Percentiles rank a stretch among this genome's conserved stretches.
These are phyloP conservation scores for Ambrosiella cleistominuta DNA, from an alignment of 2,329 filamentous ascomycete species.

Conservation along the genomic window DNA sequence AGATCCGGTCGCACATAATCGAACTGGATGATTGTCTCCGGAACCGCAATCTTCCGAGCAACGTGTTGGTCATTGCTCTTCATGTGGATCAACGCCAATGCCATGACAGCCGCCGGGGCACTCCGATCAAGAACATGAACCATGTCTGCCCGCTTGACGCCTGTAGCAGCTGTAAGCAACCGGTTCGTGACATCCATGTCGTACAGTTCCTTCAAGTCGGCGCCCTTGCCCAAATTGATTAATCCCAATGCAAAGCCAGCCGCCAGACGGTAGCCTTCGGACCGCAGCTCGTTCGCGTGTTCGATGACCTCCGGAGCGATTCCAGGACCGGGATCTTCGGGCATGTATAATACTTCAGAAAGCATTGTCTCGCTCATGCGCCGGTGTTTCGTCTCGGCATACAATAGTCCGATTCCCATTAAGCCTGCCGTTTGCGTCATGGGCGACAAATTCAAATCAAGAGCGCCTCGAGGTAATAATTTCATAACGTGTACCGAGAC, in stretches of 20 bases:
- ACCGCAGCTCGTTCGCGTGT: slow-evolving; percentile 73
- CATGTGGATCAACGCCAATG: slow-evolving; percentile 86
- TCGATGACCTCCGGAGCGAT: slow-evolving; percentile 34
- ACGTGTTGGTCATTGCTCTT: slow-evolving; percentile 80
- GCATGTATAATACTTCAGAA: slow-evolving; percentile 77
- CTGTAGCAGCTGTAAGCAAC: slow-evolving; percentile 66
- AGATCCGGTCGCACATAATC: slow-evolving; percentile 92
- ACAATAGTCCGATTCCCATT: slow-evolving; percentile 90
- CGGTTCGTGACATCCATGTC: slow-evolving; percentile 90
- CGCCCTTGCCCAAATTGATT: slow-evolving; percentile 86
- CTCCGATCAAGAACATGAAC: slow-evolving; percentile 88
- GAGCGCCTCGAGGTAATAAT: slow-evolving; percentile 81
- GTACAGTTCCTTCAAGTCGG: slow-evolving; percentile 70
- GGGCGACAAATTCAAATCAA: slow-evolving; percentile 82
- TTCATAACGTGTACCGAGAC: slow-evolving; percentile 91
- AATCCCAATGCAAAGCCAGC: slow-evolving; percentile 85
- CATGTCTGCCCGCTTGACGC: slow-evolving; percentile 76
- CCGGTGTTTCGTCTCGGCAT: slow-evolving; percentile 87
- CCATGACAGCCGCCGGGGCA: slow-evolving; percentile 81
- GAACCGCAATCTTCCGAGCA: slow-evolving; percentile 82
- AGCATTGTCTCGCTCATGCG: slow-evolving; percentile 99
- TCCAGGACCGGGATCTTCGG: background rate
- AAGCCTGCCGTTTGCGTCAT: slow-evolving; percentile 90
- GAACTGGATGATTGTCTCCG: slow-evolving; percentile 76
- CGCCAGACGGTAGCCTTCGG: slow-evolving; percentile 90